These are phyloP conservation scores for Aspergillus eucalypticola DNA, from an alignment of 2,329 filamentous ascomycete species.

Conservation along the genomic window DNA sequence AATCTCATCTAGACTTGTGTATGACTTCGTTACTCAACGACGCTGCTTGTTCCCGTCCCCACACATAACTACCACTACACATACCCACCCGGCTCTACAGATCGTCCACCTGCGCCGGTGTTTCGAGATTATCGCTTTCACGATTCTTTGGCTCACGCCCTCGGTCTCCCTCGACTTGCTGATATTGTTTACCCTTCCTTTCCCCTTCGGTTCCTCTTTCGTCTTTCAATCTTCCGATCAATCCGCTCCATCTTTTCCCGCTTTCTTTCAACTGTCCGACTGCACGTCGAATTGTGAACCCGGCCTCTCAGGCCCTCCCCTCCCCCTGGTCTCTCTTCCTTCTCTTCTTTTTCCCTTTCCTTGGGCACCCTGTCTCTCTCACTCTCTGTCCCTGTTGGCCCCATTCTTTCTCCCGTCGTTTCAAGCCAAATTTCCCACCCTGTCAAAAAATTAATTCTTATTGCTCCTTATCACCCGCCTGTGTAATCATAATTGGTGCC, in stretches of 20 bases:
- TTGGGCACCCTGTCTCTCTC: neutral
- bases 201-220: neutral
- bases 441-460: neutral
- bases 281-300: slow-evolving; percentile 11
- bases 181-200: neutral
- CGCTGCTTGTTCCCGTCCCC: neutral
- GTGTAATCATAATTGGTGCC: slow-evolving; percentile 7
- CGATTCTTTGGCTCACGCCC: neutral
- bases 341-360: neutral
- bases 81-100: neutral
- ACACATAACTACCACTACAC: neutral
- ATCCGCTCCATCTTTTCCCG: neutral
- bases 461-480: neutral
- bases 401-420: neutral
- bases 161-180: neutral
- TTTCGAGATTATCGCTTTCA: neutral
- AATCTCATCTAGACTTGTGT: too few species aligned
- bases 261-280: slow-evolving; percentile 3
- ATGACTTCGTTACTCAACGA: neutral
- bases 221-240: neutral
- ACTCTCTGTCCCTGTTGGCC: neutral
- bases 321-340: slow-evolving; percentile 3
- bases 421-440: neutral
- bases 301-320: slow-evolving; percentile 5
- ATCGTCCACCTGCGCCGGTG: neutral